Evolutionary conservation across 441 rosid genomes (phyloP).

Genomic region (Codiaeum variegatum): DNA sequence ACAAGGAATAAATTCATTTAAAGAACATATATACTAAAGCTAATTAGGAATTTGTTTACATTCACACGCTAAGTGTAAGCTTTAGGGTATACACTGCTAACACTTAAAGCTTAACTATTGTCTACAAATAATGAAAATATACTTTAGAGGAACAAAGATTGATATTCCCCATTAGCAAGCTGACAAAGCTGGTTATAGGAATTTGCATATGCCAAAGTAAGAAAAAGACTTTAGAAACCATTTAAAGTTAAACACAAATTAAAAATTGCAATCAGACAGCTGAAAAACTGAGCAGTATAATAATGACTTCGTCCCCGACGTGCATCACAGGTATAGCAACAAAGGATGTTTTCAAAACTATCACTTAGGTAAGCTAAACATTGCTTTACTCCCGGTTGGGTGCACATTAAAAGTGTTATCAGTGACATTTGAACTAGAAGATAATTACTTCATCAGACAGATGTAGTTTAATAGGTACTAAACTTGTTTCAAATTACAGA

Average conservation of each 20-base stretch:
- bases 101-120: background rate
- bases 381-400: background rate
- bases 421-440: background rate
- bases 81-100: too few relatives aligned
- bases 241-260: background rate
- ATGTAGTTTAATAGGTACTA: background rate
- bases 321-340: background rate
- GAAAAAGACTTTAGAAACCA: slow-evolving; percentile 3
- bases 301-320: background rate
- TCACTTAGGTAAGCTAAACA: background rate
- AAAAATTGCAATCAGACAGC: background rate
- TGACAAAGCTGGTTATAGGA: slow-evolving; percentile 79
- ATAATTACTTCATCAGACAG: background rate
- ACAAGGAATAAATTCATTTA: too few relatives aligned
- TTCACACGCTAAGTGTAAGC: too few relatives aligned
- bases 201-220: slow-evolving; percentile 44
- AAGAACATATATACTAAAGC: too few relatives aligned
- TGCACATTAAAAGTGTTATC: background rate
- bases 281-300: background rate
- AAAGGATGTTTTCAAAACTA: background rate
- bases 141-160: slow-evolving; percentile 59
- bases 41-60: too few relatives aligned
- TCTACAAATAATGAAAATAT: background rate
- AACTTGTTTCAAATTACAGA: background rate
- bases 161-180: slow-evolving; percentile 82